These are phyloP conservation scores for Rubus parviflorus DNA, from an alignment of 306 rosid species.

Conservation along the genomic window DNA sequence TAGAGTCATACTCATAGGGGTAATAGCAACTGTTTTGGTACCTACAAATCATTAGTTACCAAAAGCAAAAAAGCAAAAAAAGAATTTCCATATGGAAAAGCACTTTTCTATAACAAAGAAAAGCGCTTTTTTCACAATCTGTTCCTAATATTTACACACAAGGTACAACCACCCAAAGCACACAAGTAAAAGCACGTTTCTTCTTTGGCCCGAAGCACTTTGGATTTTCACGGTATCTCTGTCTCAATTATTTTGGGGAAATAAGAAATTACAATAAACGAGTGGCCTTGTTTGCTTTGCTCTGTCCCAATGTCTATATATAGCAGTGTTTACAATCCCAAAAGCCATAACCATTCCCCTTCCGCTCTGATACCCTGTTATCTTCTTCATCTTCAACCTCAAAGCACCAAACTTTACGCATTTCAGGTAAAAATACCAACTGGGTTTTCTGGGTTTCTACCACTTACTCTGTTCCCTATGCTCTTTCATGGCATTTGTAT, in stretches of 20 bases:
- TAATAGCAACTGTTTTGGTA: neutral
- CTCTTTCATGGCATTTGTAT: neutral
- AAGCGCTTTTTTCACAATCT: neutral
- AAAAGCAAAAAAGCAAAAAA: neutral
- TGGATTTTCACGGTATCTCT: neutral
- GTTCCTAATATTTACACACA: neutral
- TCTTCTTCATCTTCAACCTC: constrained; percentile 14
- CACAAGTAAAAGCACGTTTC: neutral
- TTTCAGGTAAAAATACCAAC: constrained; percentile 38
- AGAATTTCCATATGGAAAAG: neutral
- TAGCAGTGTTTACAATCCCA: constrained; percentile 12
- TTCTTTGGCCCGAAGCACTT: neutral
- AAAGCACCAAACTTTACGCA: constrained; percentile 15
- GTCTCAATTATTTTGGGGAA: constrained; percentile 13
- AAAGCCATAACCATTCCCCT: constrained; percentile 1
- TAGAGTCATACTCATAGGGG: neutral
- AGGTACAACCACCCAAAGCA: neutral
- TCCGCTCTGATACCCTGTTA: constrained; percentile 24
- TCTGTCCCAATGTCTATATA: constrained; percentile 36
- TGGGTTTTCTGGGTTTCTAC: constrained; percentile 9
- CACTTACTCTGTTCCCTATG: neutral
- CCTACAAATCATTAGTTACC: neutral
- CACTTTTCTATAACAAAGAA: neutral
- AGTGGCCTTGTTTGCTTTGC: constrained; percentile 32
- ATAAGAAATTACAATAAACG: constrained; percentile 1